Conservation (phyloP, 2,329 filamentous ascomycete genomes). For the Fusarium mexicanum region DNA sequence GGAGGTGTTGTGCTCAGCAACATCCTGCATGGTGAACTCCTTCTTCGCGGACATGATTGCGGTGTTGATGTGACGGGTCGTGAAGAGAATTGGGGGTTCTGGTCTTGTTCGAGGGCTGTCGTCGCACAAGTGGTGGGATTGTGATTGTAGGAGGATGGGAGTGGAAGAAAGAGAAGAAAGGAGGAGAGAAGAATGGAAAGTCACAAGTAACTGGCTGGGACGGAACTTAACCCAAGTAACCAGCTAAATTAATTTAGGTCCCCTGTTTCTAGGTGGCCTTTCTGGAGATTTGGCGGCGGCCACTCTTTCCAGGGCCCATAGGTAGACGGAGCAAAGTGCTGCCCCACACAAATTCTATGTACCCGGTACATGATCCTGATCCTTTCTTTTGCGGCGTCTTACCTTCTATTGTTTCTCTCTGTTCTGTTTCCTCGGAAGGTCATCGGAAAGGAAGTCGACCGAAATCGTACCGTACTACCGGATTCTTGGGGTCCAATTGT, state of each 20-base stretch:
- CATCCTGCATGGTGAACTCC: constrained; percentile 80
- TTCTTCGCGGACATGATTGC: constrained; percentile 47
- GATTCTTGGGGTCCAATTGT: background rate
- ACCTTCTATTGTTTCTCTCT: constrained; percentile 3
- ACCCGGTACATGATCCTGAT: background rate
- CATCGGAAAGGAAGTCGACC: constrained; percentile 3
- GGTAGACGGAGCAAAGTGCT: background rate
- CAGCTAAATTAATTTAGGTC: constrained; percentile 32
- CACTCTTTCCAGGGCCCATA: background rate
- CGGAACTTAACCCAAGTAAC: constrained; percentile 1
- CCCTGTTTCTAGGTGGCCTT: constrained; percentile 31
- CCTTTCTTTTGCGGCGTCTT: background rate
- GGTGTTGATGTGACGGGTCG: constrained; percentile 27
- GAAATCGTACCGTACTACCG: background rate
- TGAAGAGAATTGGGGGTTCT: constrained; percentile 10
- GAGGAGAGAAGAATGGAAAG: constrained; percentile 25
- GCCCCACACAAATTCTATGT: constrained; percentile 9
- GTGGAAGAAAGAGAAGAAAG: constrained; percentile 19
- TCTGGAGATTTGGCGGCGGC: constrained; percentile 27
- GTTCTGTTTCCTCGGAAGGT: constrained; percentile 17
- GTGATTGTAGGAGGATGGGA: constrained; percentile 8
- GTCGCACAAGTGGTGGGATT: constrained; percentile 27
- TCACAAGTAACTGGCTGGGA: constrained; percentile 10
- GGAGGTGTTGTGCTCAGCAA: constrained; percentile 88
- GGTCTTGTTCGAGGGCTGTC: constrained; percentile 17